phyloP scores from a whole-genome alignment of 768 basidiomycete genomes.

The Suillus weaverae region DNA sequence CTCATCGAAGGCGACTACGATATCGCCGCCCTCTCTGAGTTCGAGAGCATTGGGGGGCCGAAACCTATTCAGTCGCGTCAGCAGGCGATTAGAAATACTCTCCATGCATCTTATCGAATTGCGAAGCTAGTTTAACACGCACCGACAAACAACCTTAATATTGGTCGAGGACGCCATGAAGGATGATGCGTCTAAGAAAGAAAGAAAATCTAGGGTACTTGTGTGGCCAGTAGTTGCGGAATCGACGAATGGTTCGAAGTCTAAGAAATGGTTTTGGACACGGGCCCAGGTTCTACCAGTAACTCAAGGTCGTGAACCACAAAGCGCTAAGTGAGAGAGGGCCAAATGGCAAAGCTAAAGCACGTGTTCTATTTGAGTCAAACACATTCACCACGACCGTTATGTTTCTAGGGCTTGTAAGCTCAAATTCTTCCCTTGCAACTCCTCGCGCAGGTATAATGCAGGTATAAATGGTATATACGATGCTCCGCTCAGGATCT shows the following conservation, averaged over 20 bases:
- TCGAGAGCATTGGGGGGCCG: conserved; percentile 95
- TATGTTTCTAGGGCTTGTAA: not conserved
- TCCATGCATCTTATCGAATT: conserved; percentile 8
- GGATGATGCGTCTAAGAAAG: conserved; percentile 28
- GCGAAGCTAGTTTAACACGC: conserved; percentile 33
- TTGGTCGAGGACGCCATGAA: conserved; percentile 79
- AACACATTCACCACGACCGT: not conserved
- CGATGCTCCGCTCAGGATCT: not conserved
- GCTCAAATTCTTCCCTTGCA: not conserved
- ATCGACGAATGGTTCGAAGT: conserved; percentile 11
- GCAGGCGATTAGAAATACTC: conserved; percentile 10
- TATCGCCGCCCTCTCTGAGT: conserved; percentile 80
- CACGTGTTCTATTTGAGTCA: conserved; percentile 21
- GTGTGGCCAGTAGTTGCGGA: conserved; percentile 19
- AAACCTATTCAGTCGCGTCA: conserved; percentile 55
- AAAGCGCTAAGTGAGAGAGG: conserved; percentile 19
- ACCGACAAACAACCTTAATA: conserved; percentile 99
- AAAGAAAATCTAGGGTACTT: conserved; percentile 15
- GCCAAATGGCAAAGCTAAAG: not conserved
- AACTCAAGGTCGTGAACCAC: conserved; percentile 1
- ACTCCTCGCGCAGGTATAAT: not conserved
- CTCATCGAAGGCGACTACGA: conserved; percentile 87
- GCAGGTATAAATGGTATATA: not conserved
- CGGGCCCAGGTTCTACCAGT: not conserved
- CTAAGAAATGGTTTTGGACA: conserved; percentile 12